Evolutionary conservation across 2,329 filamentous ascomycete species (phyloP), one percentile per base, ranked within the genome.

Genomic region (Colletotrichum truncatum): DNA sequence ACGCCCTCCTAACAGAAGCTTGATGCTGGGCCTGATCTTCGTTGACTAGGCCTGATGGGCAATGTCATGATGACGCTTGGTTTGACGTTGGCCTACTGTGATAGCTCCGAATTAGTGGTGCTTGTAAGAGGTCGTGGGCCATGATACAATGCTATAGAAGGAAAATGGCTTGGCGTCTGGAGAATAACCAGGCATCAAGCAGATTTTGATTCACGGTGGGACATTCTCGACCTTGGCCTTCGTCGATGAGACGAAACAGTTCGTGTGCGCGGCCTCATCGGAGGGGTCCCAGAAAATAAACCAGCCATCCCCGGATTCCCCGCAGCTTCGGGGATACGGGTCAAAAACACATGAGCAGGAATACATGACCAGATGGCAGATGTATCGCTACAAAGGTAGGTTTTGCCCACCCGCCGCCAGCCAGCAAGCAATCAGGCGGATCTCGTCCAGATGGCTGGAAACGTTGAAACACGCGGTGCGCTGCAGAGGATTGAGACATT

Each of bases 31-130:
- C 39, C 51, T 36, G 62, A 46, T 62, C 57, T 51, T 45, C 49
- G 4, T 23, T n/a, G 49, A 21, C 23, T 23, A 38, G 12, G 5
- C 41, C 21, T 51, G 11, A 14, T 49, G 43, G 49, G 57, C 57
- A 54, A 12, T 38, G 57, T 65, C 62, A 65, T 65, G 16, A 62
- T 65, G 62, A 65, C 62, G 62, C 41, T 34, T 26, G 4, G 6
- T n/a, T 23, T 16, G 12, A 16, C 23, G 49, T 62, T 61, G 57
- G 56, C 62, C 25, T 28, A 4, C 32, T 12, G n/a, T 11, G 48
- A 16, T n/a, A 41, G 16, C 32, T 11, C 25, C 38, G 21, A 41
- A 5, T 25, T 11, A 18, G 38, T n/a, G 36, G 34, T 4, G n/a
- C n/a, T 18, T 18, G n/a, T n/a, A 25, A 43, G 51, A n/a, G 34